These are phyloP conservation scores for Pholiota conissans DNA, from an alignment of 768 basidiomycete species.

Conservation along the genomic window DNA sequence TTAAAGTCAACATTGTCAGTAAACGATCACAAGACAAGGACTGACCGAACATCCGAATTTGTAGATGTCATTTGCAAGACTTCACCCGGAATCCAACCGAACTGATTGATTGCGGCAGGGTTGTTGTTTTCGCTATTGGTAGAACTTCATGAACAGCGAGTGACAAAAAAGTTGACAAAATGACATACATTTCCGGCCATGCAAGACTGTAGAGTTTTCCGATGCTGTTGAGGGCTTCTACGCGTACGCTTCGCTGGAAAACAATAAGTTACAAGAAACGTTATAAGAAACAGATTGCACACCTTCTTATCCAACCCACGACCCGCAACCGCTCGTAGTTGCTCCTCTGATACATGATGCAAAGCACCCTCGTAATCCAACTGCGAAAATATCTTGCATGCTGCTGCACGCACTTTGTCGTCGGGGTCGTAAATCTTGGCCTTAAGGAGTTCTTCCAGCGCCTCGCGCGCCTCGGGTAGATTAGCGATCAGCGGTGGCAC, in stretches of 20 bases:
- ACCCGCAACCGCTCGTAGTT: conserved; percentile 64
- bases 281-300: conserved; percentile 9
- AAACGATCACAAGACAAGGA: background rate
- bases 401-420: conserved; percentile 85
- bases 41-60: conserved; percentile 60
- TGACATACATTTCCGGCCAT: conserved; percentile 86
- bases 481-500: conserved; percentile 59
- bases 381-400: conserved; percentile 77
- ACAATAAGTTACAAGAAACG: conserved; percentile 1
- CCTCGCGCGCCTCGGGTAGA: conserved; percentile 64
- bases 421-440: conserved; percentile 83
- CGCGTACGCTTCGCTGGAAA: conserved; percentile 57
- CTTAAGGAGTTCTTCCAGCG: conserved; percentile 68
- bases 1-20: background rate
- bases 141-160: background rate
- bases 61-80: conserved; percentile 59
- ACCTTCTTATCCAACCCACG: conserved; percentile 89
- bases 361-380: conserved; percentile 90
- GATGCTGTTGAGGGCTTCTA: conserved; percentile 75
- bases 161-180: background rate
- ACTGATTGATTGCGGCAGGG: conserved; percentile 68
- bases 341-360: conserved; percentile 70
- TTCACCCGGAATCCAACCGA: conserved; percentile 89
- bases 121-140: conserved; percentile 75
- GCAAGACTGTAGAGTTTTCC: conserved; percentile 81